A percentile compares a stretch with the other conserved stretches of the same genome.
Evolutionary conservation across 2,329 filamentous ascomycete genomes (phyloP).

Genomic region (Alternaria ethzedia): DNA sequence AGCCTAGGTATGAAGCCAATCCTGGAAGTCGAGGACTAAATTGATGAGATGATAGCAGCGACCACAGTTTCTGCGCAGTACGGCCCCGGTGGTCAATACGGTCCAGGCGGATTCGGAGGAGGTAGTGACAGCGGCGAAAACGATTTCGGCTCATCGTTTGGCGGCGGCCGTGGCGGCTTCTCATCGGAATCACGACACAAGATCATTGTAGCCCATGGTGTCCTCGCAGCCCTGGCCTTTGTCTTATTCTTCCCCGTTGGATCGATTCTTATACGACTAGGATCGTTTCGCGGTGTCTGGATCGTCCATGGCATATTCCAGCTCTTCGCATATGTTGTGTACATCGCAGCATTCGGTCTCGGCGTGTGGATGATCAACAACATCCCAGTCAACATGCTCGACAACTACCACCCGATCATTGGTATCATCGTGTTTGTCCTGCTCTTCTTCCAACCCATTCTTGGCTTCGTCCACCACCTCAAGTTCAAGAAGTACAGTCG

Average conservation of each 20-base stretch:
- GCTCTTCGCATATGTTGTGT: conserved; percentile 55
- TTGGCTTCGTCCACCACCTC: conserved; percentile 60
- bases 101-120: conserved; percentile 12
- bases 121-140: conserved; percentile 6
- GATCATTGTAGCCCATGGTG: conserved; percentile 51
- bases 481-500: conserved; percentile 56
- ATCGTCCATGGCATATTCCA: conserved; percentile 56
- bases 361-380: conserved; percentile 58
- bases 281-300: conserved; percentile 50
- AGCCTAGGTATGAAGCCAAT: conserved; percentile 16
- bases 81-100: conserved; percentile 8
- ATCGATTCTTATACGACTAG: conserved; percentile 51
- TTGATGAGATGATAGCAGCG: conserved; percentile 13
- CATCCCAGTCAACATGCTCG: conserved; percentile 28
- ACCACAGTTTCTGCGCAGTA: conserved; percentile 24
- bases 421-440: conserved; percentile 58
- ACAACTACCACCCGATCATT: conserved; percentile 59
- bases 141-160: conserved; percentile 4
- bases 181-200: conserved; percentile 15
- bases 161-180: conserved; percentile 5
- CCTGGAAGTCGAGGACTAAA: background rate
- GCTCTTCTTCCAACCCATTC: conserved; percentile 62
- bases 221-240: conserved; percentile 53
- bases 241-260: conserved; percentile 54
- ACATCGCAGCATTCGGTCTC: conserved; percentile 58